Evolutionary conservation across 2,329 filamentous ascomycete genomes (phyloP), one percentile per base, ranked within the genome.

Genomic region (Sporothrix variecibatus): DNA sequence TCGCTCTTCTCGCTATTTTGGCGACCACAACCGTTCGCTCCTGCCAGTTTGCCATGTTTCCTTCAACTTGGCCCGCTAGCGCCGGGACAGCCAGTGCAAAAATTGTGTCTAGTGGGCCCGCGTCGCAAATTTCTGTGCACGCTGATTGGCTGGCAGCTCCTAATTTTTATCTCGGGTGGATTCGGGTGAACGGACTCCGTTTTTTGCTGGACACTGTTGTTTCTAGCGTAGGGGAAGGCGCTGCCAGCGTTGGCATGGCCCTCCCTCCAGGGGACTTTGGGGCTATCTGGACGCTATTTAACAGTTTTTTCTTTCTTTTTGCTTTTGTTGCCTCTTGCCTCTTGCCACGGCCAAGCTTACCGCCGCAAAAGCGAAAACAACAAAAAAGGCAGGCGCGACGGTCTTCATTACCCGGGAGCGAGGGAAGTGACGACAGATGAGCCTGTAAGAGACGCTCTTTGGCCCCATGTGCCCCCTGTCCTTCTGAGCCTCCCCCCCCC

Each of bases 101-200:
- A 72, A 31, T 64, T 40, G 58, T 72, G 40, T n/a, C 26, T 62
- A 53, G 46, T 56, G 67, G 64, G 43, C 20, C 53, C 53, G 46
- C 43, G 51, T 68, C 53, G 64, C 60, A 34, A 51, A 56, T 56
- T 72, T 65, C 49, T 15, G n/a, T 11, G n/a, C 34, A n/a, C 15
- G 20, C 64, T 72, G 49, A 72, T 73, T 72, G 67, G 74, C 58
- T 8, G 11, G 20, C 15, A 11, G 26, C 12, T 38, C 58, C 46
- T 64, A 26, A 43, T 70, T 67, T 76, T 71, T 75, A 72, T 74
- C 72, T 77, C 77, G 77, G 77, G 77, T 76, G 77, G 75, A 76
- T 73, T 77, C 77, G 77, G 77, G 75, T 77, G 72, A 73, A 58
- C 70, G 76, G 76, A 64, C 72, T 28, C 49, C 49, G 53, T 64